Evolutionary conservation across 495 filamentous ascomycete species (phyloP).

Genomic region (Lasiosphaeriaceae sp.): DNA sequence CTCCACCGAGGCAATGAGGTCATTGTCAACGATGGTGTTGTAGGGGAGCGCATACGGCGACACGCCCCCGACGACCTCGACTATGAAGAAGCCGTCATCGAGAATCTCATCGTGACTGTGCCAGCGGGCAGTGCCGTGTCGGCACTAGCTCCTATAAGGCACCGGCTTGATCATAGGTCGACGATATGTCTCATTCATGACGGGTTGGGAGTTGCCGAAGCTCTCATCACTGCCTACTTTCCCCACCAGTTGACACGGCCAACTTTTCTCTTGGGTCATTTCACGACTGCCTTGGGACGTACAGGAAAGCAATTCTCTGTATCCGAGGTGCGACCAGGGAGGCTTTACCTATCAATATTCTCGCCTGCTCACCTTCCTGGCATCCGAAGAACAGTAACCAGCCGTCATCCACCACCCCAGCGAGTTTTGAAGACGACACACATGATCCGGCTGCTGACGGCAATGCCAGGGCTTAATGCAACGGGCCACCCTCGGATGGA

Average conservation of each 20-base stretch:
- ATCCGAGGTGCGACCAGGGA: conserved; percentile 50
- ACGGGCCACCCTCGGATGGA: conserved; percentile 17
- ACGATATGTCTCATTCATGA: conserved; percentile 80
- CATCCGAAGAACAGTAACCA: conserved; percentile 3
- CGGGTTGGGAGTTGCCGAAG: conserved; percentile 77
- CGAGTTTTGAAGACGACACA: conserved; percentile 21
- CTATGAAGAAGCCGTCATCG: conserved; percentile 42
- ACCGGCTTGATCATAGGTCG: conserved; percentile 66
- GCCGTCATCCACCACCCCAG: conserved; percentile 20
- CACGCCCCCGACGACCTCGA: conserved; percentile 16
- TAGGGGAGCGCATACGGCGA: conserved; percentile 14
- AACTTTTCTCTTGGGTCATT: conserved; percentile 69
- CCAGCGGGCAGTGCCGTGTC: conserved; percentile 53
- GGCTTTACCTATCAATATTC: conserved; percentile 23
- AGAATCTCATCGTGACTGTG: conserved; percentile 71
- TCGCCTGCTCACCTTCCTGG: background rate
- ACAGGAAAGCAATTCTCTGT: conserved; percentile 52
- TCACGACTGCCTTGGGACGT: conserved; percentile 55
- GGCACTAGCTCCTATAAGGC: conserved; percentile 54
- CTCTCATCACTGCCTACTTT: conserved; percentile 65
- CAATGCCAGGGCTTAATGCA: conserved; percentile 26
- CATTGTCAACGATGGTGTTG: conserved; percentile 14
- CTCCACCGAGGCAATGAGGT: conserved; percentile 13
- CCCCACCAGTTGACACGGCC: conserved; percentile 60
- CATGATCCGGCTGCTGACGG: conserved; percentile 28